Conservation (phyloP, 2,329 filamentous ascomycete genomes). For the Aspergillus fumigatiaffinis region DNA sequence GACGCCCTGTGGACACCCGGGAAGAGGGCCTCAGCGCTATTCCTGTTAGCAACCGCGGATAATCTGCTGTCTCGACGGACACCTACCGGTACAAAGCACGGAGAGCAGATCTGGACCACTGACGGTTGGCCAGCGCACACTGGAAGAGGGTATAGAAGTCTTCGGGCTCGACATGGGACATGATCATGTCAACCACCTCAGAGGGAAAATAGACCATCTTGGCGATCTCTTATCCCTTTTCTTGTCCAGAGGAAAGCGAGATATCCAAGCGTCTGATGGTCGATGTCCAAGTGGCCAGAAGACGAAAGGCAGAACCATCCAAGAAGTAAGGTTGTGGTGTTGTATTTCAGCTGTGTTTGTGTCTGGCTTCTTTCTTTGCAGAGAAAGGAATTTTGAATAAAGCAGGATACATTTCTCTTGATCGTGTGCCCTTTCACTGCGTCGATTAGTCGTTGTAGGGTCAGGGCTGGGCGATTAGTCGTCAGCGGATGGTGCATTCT, state of each 20-base stretch:
- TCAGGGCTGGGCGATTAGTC: background rate
- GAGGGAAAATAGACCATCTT: background rate
- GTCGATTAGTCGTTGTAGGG: background rate
- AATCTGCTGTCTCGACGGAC: background rate
- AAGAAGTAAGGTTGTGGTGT: background rate
- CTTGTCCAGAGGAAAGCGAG: background rate
- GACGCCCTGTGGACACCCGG: background rate
- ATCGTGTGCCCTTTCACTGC: background rate
- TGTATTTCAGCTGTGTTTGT: background rate
- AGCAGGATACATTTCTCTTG: background rate
- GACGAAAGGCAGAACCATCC: background rate
- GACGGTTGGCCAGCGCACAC: background rate
- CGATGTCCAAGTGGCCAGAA: background rate
- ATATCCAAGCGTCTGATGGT: background rate
- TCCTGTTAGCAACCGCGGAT: background rate
- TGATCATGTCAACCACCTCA: background rate
- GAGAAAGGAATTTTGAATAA: background rate
- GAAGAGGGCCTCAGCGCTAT: background rate
- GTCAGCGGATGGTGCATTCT: background rate
- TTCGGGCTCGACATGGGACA: background rate
- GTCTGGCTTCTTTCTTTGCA: background rate
- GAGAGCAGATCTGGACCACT: background rate
- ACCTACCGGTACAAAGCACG: background rate
- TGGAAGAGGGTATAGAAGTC: background rate
- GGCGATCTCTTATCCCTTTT: background rate